phyloP scores from a whole-genome alignment of 176 grass and related monocot species.

The Lolium multiflorum region DNA sequence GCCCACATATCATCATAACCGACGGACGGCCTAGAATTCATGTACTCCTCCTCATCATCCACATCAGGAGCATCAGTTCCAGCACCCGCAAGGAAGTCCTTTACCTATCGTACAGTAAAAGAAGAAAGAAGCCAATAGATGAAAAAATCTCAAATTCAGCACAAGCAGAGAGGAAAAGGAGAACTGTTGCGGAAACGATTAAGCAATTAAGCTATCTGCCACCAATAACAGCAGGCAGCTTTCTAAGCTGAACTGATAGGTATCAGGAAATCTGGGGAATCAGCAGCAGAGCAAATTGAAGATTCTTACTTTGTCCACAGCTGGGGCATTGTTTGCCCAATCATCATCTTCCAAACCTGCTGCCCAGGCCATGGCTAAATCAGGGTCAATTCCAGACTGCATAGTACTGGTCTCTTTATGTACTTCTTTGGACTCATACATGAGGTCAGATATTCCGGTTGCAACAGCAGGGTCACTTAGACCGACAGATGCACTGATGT shows the following conservation, averaged over 20 bases:
- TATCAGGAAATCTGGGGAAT: slow-evolving; percentile 1
- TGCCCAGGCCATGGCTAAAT: slow-evolving; percentile 99
- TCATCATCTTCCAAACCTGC: slow-evolving; percentile 91
- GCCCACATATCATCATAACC: slow-evolving; percentile 99
- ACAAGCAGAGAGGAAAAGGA: slow-evolving; percentile 26
- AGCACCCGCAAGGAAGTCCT: slow-evolving; percentile 98
- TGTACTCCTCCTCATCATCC: slow-evolving; percentile 96
- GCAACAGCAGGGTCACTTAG: slow-evolving; percentile 96
- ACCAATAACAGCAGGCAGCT: neutral
- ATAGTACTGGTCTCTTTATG: slow-evolving; percentile 65
- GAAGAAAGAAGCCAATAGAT: slow-evolving; percentile 26
- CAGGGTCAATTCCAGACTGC: slow-evolving; percentile 83
- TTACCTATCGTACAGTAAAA: slow-evolving; percentile 70
- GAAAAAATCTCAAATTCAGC: slow-evolving; percentile 36
- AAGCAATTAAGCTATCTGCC: slow-evolving; percentile 28
- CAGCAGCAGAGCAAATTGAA: slow-evolving; percentile 30
- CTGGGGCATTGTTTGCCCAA: slow-evolving; percentile 87
- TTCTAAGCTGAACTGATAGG: slow-evolving; percentile 19
- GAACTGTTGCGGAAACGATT: slow-evolving; percentile 16
- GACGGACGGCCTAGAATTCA: slow-evolving; percentile 91
- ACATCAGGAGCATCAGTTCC: slow-evolving; percentile 99
- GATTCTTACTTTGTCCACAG: slow-evolving; percentile 83
- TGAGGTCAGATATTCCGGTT: slow-evolving; percentile 95
- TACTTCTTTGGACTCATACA: slow-evolving; percentile 85
- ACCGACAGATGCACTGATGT: slow-evolving; percentile 83